Evolutionary conservation across 164 flowering plant species (phyloP).

Genomic region (Vitis cinerea): DNA sequence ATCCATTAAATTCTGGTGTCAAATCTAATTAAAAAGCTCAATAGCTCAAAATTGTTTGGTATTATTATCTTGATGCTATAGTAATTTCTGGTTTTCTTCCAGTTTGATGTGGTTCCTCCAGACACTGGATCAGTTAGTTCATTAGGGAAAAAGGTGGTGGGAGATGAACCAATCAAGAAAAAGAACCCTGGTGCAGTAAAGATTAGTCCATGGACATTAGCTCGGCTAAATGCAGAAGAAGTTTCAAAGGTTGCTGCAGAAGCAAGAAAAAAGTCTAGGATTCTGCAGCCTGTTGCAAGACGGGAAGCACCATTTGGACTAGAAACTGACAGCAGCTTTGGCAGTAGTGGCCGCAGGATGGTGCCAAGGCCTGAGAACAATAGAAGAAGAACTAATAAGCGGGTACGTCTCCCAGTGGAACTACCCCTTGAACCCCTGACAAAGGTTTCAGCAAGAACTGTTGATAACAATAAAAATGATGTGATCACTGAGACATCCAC

Average conservation of each 20-base stretch:
- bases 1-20: too few species aligned
- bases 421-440: slow-evolving; percentile 45
- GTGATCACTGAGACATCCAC: slow-evolving; percentile 37
- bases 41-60: too few species aligned
- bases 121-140: slow-evolving; percentile 77
- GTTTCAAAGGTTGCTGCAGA: slow-evolving; percentile 86
- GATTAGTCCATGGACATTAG: slow-evolving; percentile 94
- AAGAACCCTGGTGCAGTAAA: slow-evolving; percentile 68
- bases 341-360: slow-evolving; percentile 67
- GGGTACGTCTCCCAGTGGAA: slow-evolving; percentile 71
- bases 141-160: slow-evolving; percentile 50
- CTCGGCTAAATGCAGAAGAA: slow-evolving; percentile 88
- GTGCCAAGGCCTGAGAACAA: slow-evolving; percentile 52
- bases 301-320: slow-evolving; percentile 39
- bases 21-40: too few species aligned
- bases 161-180: slow-evolving; percentile 57
- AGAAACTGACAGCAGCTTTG: slow-evolving; percentile 70
- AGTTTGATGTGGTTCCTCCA: slow-evolving; percentile 97
- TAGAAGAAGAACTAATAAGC: slow-evolving; percentile 51
- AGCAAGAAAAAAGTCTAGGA: slow-evolving; percentile 83
- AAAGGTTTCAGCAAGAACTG: slow-evolving; percentile 34
- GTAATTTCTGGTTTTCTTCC: slow-evolving; percentile 20
- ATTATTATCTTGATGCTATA: slow-evolving; percentile 1
- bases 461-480: slow-evolving; percentile 25
- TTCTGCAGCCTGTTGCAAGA: slow-evolving; percentile 75